Percentiles rank a stretch among this genome's conserved stretches.
Conservation (phyloP, 1,284 basidiomycete species). For the Heterobasidion annosum region DNA sequence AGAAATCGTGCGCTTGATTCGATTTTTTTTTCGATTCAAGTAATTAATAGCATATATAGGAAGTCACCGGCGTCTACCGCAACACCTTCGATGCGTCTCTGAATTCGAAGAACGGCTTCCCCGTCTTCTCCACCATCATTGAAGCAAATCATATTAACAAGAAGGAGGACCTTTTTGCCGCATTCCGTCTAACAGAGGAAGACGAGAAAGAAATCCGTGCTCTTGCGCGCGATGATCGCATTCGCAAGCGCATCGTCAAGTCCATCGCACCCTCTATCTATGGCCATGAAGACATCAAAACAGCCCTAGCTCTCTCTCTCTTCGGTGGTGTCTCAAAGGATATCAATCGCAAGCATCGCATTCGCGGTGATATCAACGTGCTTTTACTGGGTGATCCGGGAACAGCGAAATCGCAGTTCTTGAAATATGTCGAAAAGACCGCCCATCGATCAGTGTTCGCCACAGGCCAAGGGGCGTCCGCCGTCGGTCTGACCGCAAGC, state of each 20-base stretch:
- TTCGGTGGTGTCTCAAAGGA: constrained; percentile 95
- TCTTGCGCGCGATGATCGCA: constrained; percentile 86
- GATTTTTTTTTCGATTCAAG: background rate
- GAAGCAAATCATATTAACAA: constrained; percentile 98
- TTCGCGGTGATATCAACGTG: constrained; percentile 97
- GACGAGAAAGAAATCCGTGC: constrained; percentile 89
- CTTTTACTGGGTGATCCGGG: constrained; percentile 95
- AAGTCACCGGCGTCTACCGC: constrained; percentile 95
- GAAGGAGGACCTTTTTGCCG: constrained; percentile 92
- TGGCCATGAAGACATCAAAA: constrained; percentile 98
- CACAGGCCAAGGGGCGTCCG: constrained; percentile 95
- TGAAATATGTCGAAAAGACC: constrained; percentile 99
- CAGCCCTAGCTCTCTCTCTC: constrained; percentile 89
- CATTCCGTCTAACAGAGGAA: constrained; percentile 93
- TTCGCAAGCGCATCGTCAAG: constrained; percentile 95
- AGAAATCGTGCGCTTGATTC: constrained; percentile 62
- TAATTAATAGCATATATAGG: constrained; percentile 35
- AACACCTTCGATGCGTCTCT: constrained; percentile 99
- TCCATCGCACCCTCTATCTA: constrained; percentile 98
- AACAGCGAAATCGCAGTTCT: constrained; percentile 98
- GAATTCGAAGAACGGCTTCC: constrained; percentile 98
- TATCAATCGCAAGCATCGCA: constrained; percentile 92
- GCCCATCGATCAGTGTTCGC: constrained; percentile 97
- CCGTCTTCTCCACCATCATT: constrained; percentile 96
- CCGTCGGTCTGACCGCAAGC: constrained; percentile 96